phyloP scores from a whole-genome alignment of 2,329 filamentous ascomycete species.

The Exophiala lecanii-corni region DNA sequence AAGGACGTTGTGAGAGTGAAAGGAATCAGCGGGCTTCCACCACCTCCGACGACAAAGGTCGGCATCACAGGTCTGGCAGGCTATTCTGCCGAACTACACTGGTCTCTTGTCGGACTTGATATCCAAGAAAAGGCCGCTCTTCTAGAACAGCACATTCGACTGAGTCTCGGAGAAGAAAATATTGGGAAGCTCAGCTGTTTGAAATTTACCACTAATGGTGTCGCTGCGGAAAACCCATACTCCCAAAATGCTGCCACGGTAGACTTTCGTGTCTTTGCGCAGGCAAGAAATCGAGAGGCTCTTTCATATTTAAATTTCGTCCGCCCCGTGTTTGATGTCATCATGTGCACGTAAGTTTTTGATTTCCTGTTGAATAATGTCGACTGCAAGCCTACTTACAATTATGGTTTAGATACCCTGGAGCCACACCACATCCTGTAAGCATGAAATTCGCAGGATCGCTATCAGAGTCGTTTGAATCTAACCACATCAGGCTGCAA shows the following conservation, averaged over 20 bases:
- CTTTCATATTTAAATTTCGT: conserved; percentile 20
- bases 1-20: conserved; percentile 34
- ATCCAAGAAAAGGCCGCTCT: conserved; percentile 41
- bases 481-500: no score
- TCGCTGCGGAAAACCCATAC: conserved; percentile 22
- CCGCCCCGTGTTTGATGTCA: conserved; percentile 33
- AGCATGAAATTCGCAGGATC: no score
- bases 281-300: conserved; percentile 35
- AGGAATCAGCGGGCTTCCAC: conserved; percentile 32
- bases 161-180: conserved; percentile 20
- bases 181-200: conserved; percentile 12
- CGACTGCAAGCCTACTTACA: no score
- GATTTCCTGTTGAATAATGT: no score
- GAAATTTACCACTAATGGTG: conserved; percentile 18
- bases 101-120: conserved; percentile 41
- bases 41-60: conserved; percentile 47
- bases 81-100: conserved; percentile 42
- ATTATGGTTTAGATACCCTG: no score
- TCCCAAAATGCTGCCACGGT: conserved; percentile 33
- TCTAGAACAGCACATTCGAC: conserved; percentile 40
- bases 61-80: conserved; percentile 43
- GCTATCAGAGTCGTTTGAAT: no score
- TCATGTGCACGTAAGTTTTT: conserved; percentile 27
- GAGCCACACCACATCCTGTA: neutral
- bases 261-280: conserved; percentile 35